A percentile compares a stretch with the other conserved stretches of the same genome.
Evolutionary conservation across 805 yeast species (phyloP).

Genomic region (Saccharomycopsis sp.): DNA sequence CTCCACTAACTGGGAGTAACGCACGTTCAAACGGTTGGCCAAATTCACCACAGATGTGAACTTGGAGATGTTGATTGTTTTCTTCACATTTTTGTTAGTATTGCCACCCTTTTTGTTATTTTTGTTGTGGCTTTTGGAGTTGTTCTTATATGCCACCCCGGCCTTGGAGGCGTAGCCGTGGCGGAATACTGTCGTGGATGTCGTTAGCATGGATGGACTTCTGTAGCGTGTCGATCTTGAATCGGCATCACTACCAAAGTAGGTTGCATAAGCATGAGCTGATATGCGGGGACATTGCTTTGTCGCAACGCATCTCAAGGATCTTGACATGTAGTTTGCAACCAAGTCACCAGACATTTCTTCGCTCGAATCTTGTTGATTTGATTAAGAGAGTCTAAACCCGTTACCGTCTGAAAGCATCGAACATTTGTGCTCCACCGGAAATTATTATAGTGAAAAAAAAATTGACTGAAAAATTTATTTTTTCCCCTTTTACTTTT

Average conservation of each 20-base stretch:
- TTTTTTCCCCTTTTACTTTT: too few species aligned
- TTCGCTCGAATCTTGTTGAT: neutral
- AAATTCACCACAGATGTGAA: conserved; percentile 75
- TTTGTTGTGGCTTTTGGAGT: neutral
- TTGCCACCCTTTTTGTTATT: neutral
- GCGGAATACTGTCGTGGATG: neutral
- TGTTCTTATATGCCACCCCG: neutral
- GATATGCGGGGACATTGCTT: too few species aligned
- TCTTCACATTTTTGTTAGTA: too few species aligned
- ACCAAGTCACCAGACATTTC: neutral
- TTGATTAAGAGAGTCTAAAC: too few species aligned
- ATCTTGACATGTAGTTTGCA: neutral
- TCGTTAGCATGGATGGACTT: neutral
- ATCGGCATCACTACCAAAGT: too few species aligned
- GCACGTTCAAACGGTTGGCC: conserved; percentile 61
- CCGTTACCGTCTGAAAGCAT: too few species aligned
- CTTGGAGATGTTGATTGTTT: conserved; percentile 49
- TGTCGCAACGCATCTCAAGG: neutral
- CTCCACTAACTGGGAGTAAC: conserved; percentile 51
- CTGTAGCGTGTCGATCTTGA: neutral
- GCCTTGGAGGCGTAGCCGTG: neutral
- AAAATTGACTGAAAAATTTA: neutral
- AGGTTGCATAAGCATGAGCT: too few species aligned
- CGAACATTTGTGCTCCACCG: neutral
- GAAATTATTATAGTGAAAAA: too few species aligned